phyloP scores from a whole-genome alignment of 2,329 filamentous ascomycete species.

The Chaetomium sp. region DNA sequence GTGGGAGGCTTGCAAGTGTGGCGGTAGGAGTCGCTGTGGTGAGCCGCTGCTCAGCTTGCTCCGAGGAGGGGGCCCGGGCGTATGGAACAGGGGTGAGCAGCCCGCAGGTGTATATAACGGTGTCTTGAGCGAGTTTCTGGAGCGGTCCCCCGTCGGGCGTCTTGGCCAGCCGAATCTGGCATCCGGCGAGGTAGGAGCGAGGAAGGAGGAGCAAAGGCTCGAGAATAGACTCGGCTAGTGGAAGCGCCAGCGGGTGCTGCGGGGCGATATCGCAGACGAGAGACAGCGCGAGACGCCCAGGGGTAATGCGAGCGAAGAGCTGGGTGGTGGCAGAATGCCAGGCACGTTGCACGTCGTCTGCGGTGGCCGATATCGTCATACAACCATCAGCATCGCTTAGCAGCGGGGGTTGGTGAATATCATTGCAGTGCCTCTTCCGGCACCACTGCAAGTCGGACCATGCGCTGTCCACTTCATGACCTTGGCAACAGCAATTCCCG shows the following conservation, averaged over 20 bases:
- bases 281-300: constrained; percentile 4
- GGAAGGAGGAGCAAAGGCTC: constrained; percentile 7
- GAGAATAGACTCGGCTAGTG: constrained; percentile 2
- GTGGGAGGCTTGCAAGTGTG: constrained; percentile 5
- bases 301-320: background rate
- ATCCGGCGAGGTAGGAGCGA: background rate
- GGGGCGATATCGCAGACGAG: constrained; percentile 12
- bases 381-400: background rate
- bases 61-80: too few species aligned
- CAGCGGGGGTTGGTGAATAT: background rate
- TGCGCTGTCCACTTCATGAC: background rate
- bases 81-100: background rate
- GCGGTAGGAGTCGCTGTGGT: background rate
- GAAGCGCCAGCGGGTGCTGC: background rate
- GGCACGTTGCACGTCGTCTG: constrained; percentile 3
- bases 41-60: background rate
- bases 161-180: constrained; percentile 10
- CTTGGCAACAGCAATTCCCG: background rate
- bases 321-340: background rate
- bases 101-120: constrained; percentile 7
- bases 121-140: constrained; percentile 9
- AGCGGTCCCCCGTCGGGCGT: constrained; percentile 1
- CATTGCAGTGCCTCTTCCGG: background rate
- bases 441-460: background rate
- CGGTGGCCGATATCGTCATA: background rate